phyloP scores from a whole-genome alignment of 805 yeast genomes.

The Lipomyces kockii region DNA sequence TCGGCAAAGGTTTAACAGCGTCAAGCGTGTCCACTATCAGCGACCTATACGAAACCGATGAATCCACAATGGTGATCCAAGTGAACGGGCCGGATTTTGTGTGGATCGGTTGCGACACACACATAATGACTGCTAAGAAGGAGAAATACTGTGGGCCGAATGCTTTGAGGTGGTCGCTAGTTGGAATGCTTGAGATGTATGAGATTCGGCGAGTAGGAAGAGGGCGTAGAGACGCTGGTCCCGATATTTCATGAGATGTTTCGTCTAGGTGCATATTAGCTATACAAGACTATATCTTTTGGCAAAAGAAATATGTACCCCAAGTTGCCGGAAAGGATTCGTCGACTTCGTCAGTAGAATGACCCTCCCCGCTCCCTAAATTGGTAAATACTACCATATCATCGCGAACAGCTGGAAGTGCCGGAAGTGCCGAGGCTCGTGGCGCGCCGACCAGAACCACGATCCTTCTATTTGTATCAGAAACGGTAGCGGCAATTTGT shows the following conservation, averaged over 20 bases:
- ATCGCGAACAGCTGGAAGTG: background rate
- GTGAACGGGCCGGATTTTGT: constrained; percentile 11
- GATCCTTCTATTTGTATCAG: background rate
- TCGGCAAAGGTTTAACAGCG: constrained; percentile 12
- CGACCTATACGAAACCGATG: constrained; percentile 12
- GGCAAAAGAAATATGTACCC: background rate
- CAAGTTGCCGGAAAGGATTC: background rate
- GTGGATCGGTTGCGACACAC: constrained; percentile 3
- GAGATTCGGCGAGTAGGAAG: constrained; percentile 3
- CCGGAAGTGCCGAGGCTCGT: background rate
- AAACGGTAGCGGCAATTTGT: background rate
- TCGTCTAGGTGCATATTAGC: background rate
- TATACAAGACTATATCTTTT: background rate
- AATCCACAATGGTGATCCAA: constrained; percentile 18
- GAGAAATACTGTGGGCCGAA: constrained; percentile 20
- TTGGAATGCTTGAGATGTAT: constrained; percentile 17
- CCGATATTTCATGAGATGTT: background rate
- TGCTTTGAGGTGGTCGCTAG: constrained; percentile 6
- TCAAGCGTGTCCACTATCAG: background rate
- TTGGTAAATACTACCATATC: background rate
- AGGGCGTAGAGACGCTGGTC: background rate
- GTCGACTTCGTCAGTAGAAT: background rate
- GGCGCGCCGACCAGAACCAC: constrained; percentile 23
- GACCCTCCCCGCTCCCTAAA: background rate
- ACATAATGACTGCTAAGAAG: constrained; percentile 17